Evolutionary conservation across 1,284 basidiomycete genomes (phyloP).

Genomic region (Apiotrichum laibachii): DNA sequence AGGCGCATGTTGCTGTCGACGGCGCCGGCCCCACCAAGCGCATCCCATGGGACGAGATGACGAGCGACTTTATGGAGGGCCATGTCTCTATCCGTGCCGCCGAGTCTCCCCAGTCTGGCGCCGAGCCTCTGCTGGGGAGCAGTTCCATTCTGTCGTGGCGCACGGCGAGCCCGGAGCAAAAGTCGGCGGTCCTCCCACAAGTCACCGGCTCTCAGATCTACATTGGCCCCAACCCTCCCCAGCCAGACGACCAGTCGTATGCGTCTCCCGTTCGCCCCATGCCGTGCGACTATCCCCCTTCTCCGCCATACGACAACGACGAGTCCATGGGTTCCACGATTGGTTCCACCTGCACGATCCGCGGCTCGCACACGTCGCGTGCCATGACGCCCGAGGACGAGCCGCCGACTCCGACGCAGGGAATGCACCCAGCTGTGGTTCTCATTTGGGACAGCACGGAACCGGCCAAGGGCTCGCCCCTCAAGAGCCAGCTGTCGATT

Average conservation of each 20-base stretch:
- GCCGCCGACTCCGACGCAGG: neutral
- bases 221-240: too few species aligned
- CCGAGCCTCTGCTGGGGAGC: neutral
- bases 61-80: constrained; percentile 29
- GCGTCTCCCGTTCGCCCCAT: neutral
- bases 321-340: neutral
- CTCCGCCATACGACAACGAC: constrained; percentile 2
- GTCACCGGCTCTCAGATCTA: too few species aligned
- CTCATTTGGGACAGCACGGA: too few species aligned
- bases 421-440: too few species aligned
- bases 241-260: neutral
- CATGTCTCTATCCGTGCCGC: constrained; percentile 24
- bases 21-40: constrained; percentile 39
- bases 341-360: neutral
- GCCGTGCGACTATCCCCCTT: constrained; percentile 5
- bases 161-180: neutral
- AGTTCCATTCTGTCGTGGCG: neutral
- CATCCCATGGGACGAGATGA: constrained; percentile 5
- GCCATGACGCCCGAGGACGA: neutral
- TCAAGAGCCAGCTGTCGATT: too few species aligned
- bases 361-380: neutral
- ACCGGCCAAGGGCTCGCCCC: too few species aligned
- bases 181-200: too few species aligned
- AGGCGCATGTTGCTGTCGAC: constrained; percentile 69
- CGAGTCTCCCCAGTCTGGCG: neutral